Conservation (phyloP, 495 filamentous ascomycete genomes). For the Cercophora newfieldiana region DNA sequence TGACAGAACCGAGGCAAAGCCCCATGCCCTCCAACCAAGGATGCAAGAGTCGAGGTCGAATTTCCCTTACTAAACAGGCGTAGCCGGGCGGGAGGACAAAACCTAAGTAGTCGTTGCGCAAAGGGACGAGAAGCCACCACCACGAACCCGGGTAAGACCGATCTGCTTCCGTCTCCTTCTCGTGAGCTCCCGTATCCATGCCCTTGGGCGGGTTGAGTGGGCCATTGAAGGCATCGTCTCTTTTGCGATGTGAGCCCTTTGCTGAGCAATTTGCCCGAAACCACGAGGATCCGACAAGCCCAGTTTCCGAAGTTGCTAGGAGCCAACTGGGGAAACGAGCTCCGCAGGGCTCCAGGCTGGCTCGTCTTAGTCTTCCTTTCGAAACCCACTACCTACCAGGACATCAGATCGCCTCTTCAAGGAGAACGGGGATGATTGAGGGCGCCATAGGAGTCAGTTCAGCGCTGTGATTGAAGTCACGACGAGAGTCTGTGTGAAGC, state of each 20-base stretch:
- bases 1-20: constrained; percentile 4
- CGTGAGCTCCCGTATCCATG: background rate
- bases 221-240: background rate
- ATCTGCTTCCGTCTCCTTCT: background rate
- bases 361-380: background rate
- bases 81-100: background rate
- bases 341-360: background rate
- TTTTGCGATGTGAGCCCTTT: background rate
- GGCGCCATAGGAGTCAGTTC: no score
- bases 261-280: background rate
- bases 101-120: background rate
- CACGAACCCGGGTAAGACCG: background rate
- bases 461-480: no score
- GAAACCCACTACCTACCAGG: background rate
- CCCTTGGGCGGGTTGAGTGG: background rate
- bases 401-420: background rate
- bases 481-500: no score
- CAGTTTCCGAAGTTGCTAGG: background rate
- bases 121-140: background rate
- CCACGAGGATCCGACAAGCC: background rate
- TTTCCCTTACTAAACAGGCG: background rate
- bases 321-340: background rate
- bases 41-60: background rate
- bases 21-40: background rate
- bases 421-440: no score